A percentile compares a stretch with the other conserved stretches of the same genome.
Conservation (phyloP, 2,329 filamentous ascomycete genomes). For the Sarocladiaceae sp. region DNA sequence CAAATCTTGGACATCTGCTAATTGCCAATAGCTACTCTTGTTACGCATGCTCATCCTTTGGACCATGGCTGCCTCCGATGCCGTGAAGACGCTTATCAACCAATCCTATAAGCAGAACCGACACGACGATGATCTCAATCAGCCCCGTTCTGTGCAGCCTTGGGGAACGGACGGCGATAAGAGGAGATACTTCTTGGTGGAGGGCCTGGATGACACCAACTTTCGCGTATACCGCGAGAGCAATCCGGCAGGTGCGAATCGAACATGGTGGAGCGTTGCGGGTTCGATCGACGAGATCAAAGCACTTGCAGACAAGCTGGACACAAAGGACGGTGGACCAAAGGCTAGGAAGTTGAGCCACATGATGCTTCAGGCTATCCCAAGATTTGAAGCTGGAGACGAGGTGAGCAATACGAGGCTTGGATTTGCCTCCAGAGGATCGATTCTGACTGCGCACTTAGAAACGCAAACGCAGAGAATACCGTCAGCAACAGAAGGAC, state of each 20-base stretch:
- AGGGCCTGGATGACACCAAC: constrained; percentile 88
- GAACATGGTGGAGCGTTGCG: constrained; percentile 90
- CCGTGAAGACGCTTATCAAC: constrained; percentile 75
- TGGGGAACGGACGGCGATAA: constrained; percentile 91
- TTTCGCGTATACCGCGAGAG: constrained; percentile 94
- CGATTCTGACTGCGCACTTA: constrained; percentile 26
- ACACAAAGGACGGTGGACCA: constrained; percentile 71
- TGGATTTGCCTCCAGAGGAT: not conserved
- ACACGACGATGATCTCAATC: constrained; percentile 74
- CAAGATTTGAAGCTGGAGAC: constrained; percentile 88
- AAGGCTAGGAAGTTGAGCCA: constrained; percentile 74
- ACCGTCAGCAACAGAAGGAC: constrained; percentile 79
- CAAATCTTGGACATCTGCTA: not conserved
- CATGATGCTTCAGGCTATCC: constrained; percentile 74
- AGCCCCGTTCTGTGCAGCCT: constrained; percentile 82
- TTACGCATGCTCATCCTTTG: constrained; percentile 81
- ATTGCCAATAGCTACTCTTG: constrained; percentile 63
- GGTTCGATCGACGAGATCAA: constrained; percentile 85
- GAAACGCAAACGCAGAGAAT: constrained; percentile 93
- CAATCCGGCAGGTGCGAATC: constrained; percentile 70
- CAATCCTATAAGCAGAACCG: constrained; percentile 85
- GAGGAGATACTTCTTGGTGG: constrained; percentile 88
- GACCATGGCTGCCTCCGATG: constrained; percentile 85
- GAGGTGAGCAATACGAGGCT: constrained; percentile 60
- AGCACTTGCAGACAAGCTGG: constrained; percentile 69